A percentile compares a stretch with the other conserved stretches of the same genome.
phyloP scores from a whole-genome alignment of 179 eudicot species.

The Gypsophila paniculata region DNA sequence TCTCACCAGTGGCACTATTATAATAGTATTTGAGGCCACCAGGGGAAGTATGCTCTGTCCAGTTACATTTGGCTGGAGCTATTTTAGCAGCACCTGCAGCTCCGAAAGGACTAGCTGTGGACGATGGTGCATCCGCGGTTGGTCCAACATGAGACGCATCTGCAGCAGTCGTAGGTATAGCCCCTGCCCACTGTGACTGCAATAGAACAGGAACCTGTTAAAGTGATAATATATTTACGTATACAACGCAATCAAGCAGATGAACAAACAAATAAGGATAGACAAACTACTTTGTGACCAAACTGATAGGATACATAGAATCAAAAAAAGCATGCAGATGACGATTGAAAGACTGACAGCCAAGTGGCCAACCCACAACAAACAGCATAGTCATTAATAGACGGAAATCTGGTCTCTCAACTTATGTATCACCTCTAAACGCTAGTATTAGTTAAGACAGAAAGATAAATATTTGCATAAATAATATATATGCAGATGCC shows the following conservation, averaged over 20 bases:
- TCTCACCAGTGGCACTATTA: conserved; percentile 76
- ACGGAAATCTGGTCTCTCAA: background rate
- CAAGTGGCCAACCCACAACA: background rate
- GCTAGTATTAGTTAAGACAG: no score
- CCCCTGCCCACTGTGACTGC: conserved; percentile 64
- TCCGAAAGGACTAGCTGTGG: conserved; percentile 40
- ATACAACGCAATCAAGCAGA: background rate
- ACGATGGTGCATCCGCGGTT: conserved; percentile 35
- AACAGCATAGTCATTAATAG: background rate
- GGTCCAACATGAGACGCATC: conserved; percentile 36
- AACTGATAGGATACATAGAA: background rate
- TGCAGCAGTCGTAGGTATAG: conserved; percentile 38
- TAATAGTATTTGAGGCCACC: conserved; percentile 90
- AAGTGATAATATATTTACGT: conserved; percentile 12
- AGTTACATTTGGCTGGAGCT: conserved; percentile 55
- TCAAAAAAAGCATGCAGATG: background rate
- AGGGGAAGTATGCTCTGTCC: conserved; percentile 96
- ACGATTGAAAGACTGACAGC: background rate
- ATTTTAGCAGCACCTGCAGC: conserved; percentile 29
- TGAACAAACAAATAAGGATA: background rate
- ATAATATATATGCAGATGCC: no score
- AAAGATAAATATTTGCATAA: no score
- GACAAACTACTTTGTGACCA: background rate
- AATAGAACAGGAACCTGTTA: conserved; percentile 13
- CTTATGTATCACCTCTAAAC: background rate